Evolutionary conservation across 352 stramenopile genomes (phyloP).

Genomic region (Halophytophthora batemanensis): DNA sequence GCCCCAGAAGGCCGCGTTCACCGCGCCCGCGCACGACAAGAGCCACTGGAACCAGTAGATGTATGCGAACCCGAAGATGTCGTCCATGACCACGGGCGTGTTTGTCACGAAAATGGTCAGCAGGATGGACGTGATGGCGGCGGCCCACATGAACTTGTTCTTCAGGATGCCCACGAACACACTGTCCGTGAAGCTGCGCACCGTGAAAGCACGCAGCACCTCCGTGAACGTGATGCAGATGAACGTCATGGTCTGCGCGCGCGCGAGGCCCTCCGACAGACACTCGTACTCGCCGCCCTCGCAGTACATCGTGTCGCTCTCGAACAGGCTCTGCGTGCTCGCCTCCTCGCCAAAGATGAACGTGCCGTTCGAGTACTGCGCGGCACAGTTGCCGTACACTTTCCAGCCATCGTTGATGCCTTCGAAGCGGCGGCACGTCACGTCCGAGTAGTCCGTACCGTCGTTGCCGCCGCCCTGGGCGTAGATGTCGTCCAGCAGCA

Average conservation of each 20-base stretch:
- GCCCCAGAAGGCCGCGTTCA: constrained; percentile 55
- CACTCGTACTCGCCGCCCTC: constrained; percentile 60
- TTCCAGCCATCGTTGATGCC: constrained; percentile 46
- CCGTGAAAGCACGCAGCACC: constrained; percentile 72
- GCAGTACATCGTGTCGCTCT: constrained; percentile 45
- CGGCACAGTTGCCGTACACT: constrained; percentile 53
- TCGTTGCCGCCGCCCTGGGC: constrained; percentile 34
- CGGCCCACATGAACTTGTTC: constrained; percentile 69
- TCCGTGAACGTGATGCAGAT: constrained; percentile 66
- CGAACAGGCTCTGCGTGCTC: constrained; percentile 20
- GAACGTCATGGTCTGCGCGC: constrained; percentile 77
- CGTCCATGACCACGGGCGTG: constrained; percentile 53
- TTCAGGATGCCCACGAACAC: constrained; percentile 59
- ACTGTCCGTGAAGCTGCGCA: constrained; percentile 65
- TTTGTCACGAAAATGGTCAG: constrained; percentile 56
- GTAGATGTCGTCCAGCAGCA: constrained; percentile 40
- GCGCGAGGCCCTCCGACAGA: constrained; percentile 52
- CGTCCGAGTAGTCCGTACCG: constrained; percentile 46
- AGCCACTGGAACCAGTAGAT: constrained; percentile 63
- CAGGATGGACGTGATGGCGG: constrained; percentile 48
- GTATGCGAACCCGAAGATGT: constrained; percentile 67
- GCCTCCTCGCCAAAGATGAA: constrained; percentile 52
- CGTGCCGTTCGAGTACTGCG: constrained; percentile 31
- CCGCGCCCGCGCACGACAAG: constrained; percentile 30
- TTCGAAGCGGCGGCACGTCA: constrained; percentile 57